These are phyloP conservation scores for Picochlorum sp. DNA, from an alignment of 139 green algal species.

Conservation along the genomic window DNA sequence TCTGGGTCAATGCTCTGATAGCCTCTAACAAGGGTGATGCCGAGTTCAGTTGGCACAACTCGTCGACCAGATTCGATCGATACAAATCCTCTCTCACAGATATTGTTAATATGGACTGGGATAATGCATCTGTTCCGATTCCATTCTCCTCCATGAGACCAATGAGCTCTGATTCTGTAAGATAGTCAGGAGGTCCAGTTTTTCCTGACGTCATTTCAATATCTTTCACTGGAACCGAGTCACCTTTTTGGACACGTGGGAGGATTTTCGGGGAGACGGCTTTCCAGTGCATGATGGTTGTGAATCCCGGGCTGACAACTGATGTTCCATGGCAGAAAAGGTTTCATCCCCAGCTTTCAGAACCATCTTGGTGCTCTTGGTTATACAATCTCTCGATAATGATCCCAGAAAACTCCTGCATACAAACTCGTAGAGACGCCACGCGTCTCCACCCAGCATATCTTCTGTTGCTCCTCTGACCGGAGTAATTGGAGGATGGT, in stretches of 20 bases:
- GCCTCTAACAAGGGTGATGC: slow-evolving; percentile 64
- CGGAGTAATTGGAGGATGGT: slow-evolving; percentile 90
- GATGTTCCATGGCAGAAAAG: slow-evolving; percentile 42
- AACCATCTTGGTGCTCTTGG: slow-evolving; percentile 38
- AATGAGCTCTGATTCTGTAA: slow-evolving; percentile 83
- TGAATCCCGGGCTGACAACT: slow-evolving; percentile 58
- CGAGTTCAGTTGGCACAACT: slow-evolving; percentile 77
- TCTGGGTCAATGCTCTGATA: slow-evolving; percentile 44
- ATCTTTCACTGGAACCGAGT: slow-evolving; percentile 43
- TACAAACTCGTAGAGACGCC: slow-evolving; percentile 73
- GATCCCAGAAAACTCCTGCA: slow-evolving; percentile 74
- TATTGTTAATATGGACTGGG: slow-evolving; percentile 82
- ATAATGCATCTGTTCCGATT: slow-evolving; percentile 66
- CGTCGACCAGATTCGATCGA: slow-evolving; percentile 50
- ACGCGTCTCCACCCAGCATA: slow-evolving; percentile 71
- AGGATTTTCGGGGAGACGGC: slow-evolving; percentile 48
- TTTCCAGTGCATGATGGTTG: slow-evolving; percentile 74
- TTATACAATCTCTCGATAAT: slow-evolving; percentile 51
- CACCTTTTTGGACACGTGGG: slow-evolving; percentile 45
- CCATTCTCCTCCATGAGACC: slow-evolving; percentile 79
- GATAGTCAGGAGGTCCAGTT: slow-evolving; percentile 61
- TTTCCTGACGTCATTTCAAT: slow-evolving; percentile 53
- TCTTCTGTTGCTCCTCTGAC: slow-evolving; percentile 51
- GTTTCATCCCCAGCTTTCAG: slow-evolving; percentile 49
- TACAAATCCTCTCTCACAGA: slow-evolving; percentile 69